These are phyloP conservation scores for Fusarium secorum DNA, from an alignment of 2,329 filamentous ascomycete species.

Conservation along the genomic window DNA sequence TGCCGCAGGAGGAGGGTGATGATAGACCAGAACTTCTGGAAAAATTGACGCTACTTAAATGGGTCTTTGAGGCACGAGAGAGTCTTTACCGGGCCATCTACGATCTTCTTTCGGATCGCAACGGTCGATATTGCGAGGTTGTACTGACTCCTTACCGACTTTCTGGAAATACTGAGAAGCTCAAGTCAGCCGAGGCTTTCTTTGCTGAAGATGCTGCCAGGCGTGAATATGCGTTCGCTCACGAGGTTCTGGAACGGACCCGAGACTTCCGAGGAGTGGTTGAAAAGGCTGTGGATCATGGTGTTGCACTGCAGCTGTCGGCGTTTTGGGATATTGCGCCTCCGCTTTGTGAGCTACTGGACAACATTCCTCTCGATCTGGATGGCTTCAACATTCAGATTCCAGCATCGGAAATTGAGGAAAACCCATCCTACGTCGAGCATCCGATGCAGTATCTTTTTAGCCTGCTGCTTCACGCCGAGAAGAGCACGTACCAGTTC, in stretches of 20 bases:
- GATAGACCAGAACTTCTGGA: constrained; percentile 93
- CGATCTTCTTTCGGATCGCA: constrained; percentile 83
- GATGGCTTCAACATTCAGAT: constrained; percentile 76
- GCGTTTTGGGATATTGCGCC: constrained; percentile 99
- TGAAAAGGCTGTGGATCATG: constrained; percentile 83
- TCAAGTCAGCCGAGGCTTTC: constrained; percentile 80
- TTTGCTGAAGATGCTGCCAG: constrained; percentile 81
- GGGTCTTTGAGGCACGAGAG: constrained; percentile 96
- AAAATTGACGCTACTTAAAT: constrained; percentile 93
- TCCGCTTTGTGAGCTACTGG: constrained; percentile 76
- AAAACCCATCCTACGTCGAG: constrained; percentile 82
- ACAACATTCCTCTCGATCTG: constrained; percentile 74
- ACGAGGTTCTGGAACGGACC: constrained; percentile 75
- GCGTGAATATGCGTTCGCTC: constrained; percentile 74
- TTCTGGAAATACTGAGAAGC: constrained; percentile 79
- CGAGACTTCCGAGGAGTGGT: constrained; percentile 81
- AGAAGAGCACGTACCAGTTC: constrained; percentile 95
- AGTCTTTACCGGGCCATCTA: constrained; percentile 84
- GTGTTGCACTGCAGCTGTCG: constrained; percentile 88
- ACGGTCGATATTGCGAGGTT: constrained; percentile 84
- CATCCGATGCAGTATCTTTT: constrained; percentile 93
- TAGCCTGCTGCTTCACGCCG: constrained; percentile 82
- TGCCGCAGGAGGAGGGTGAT: constrained; percentile 93
- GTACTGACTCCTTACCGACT: constrained; percentile 81
- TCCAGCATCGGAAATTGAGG: constrained; percentile 78